Evolutionary conservation across 768 basidiomycete genomes (phyloP).

Genomic region (Lentinus brumalis): DNA sequence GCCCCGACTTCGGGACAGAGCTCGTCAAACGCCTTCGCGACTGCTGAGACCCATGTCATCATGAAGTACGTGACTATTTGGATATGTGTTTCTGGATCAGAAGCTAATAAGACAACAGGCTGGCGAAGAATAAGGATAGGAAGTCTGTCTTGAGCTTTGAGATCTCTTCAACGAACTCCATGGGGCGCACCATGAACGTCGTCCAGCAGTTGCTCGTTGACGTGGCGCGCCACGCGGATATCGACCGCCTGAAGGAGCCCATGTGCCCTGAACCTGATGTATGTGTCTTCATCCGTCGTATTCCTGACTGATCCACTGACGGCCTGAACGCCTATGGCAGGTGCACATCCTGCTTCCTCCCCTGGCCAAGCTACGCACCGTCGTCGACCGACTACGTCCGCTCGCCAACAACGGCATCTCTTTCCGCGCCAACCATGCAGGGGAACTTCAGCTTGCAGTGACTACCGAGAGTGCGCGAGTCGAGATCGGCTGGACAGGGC

Average conservation of each 20-base stretch:
- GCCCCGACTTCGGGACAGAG: slow-evolving; percentile 12
- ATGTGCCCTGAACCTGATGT: slow-evolving; percentile 88
- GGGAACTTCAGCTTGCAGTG: slow-evolving; percentile 55
- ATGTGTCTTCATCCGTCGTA: slow-evolving; percentile 25
- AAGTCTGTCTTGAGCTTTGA: slow-evolving; percentile 78
- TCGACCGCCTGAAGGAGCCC: slow-evolving; percentile 73
- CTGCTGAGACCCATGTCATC: slow-evolving; percentile 59
- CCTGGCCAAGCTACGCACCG: slow-evolving; percentile 72
- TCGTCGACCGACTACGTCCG: slow-evolving; percentile 71
- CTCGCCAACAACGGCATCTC: slow-evolving; percentile 67
- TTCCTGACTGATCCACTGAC: not conserved
- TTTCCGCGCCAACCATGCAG: slow-evolving; percentile 67
- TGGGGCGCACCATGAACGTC: slow-evolving; percentile 64
- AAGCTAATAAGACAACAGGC: slow-evolving; percentile 20
- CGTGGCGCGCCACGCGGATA: slow-evolving; percentile 74
- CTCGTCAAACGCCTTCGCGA: slow-evolving; percentile 49
- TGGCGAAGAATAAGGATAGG: slow-evolving; percentile 84
- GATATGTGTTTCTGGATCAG: too few species aligned
- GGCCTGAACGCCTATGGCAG: slow-evolving; percentile 40
- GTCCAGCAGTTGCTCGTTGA: slow-evolving; percentile 83
- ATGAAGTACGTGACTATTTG: slow-evolving; percentile 49
- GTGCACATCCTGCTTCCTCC: slow-evolving; percentile 78
- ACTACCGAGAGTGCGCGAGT: slow-evolving; percentile 74
- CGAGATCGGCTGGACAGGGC: slow-evolving; percentile 79
- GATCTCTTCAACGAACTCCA: slow-evolving; percentile 64